A percentile compares a stretch with the other conserved stretches of the same genome.
phyloP scores from a whole-genome alignment of 2,329 filamentous ascomycete species.

The Cercospora sp. region DNA sequence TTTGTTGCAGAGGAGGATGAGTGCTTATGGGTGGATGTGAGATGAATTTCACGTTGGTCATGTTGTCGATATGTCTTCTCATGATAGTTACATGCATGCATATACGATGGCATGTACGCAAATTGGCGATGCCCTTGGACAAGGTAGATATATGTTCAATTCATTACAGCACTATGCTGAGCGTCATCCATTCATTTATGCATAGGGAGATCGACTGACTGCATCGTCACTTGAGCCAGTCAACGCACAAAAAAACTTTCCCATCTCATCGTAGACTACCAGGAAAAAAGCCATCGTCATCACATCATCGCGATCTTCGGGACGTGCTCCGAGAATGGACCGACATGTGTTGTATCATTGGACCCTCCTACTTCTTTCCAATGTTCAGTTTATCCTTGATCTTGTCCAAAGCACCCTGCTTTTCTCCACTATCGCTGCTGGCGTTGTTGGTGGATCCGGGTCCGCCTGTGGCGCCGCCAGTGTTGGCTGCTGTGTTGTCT shows the following conservation, averaged over 20 bases:
- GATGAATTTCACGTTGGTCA: neutral
- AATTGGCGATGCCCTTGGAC: too few species aligned
- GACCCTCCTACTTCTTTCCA: slow-evolving; percentile 23
- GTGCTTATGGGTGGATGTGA: slow-evolving; percentile 10
- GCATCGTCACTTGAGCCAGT: neutral
- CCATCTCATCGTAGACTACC: neutral
- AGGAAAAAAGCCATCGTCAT: neutral
- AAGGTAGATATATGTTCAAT: neutral
- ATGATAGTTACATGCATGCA: too few species aligned
- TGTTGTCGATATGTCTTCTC: too few species aligned
- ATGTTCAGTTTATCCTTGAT: slow-evolving; percentile 34
- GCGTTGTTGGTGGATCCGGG: slow-evolving; percentile 7
- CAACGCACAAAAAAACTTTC: neutral
- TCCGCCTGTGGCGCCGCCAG: slow-evolving; percentile 25
- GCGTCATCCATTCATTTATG: neutral
- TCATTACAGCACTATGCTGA: neutral
- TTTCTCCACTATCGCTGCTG: slow-evolving; percentile 19
- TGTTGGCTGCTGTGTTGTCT: slow-evolving; percentile 36
- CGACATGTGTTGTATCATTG: neutral
- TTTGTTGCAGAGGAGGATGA: slow-evolving; percentile 6
- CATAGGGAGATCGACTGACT: neutral
- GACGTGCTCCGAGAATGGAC: neutral
- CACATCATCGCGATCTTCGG: neutral
- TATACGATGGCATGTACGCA: too few species aligned
- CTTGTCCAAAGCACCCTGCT: slow-evolving; percentile 32